These are phyloP conservation scores for Quercus wislizeni DNA, from an alignment of 306 rosid genomes.

Conservation along the genomic window DNA sequence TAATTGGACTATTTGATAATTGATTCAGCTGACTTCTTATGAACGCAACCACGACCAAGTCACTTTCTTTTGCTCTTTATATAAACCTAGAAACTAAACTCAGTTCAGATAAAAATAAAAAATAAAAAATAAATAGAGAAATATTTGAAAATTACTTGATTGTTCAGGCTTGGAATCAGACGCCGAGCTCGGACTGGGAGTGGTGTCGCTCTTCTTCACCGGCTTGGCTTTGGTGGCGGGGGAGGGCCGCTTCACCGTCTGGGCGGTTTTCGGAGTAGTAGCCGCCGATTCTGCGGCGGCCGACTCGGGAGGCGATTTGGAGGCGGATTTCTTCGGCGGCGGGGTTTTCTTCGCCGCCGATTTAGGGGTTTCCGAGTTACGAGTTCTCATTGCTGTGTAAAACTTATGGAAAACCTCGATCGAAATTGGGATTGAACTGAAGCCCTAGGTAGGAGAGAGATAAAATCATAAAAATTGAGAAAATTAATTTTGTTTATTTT, in stretches of 20 bases:
- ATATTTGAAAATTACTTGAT: constrained; percentile 34
- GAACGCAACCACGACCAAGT: neutral
- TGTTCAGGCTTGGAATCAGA: constrained; percentile 28
- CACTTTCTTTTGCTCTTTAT: too few relatives aligned
- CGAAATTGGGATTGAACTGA: neutral
- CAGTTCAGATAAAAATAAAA: neutral
- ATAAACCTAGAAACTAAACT: neutral
- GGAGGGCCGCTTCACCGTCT: constrained; percentile 31
- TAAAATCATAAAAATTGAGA: too few relatives aligned
- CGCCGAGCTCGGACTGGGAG: constrained; percentile 25
- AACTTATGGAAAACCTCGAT: neutral
- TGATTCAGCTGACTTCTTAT: neutral
- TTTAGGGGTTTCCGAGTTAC: constrained; percentile 44
- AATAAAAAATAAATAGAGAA: neutral
- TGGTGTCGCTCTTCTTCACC: constrained; percentile 43
- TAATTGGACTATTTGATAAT: neutral
- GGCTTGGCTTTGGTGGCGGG: constrained; percentile 32
- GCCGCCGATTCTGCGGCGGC: neutral
- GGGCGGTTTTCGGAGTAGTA: constrained; percentile 12
- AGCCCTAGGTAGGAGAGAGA: neutral
- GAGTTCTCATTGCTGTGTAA: constrained; percentile 54
- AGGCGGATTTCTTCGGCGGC: constrained; percentile 44
- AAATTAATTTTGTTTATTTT: too few relatives aligned
- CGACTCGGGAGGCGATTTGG: constrained; percentile 28
- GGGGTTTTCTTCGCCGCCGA: constrained; percentile 46